Evolutionary conservation across 2,329 filamentous ascomycete species (phyloP), one percentile per base, ranked within the genome.

Genomic region (Trichoderma pleuroti): DNA sequence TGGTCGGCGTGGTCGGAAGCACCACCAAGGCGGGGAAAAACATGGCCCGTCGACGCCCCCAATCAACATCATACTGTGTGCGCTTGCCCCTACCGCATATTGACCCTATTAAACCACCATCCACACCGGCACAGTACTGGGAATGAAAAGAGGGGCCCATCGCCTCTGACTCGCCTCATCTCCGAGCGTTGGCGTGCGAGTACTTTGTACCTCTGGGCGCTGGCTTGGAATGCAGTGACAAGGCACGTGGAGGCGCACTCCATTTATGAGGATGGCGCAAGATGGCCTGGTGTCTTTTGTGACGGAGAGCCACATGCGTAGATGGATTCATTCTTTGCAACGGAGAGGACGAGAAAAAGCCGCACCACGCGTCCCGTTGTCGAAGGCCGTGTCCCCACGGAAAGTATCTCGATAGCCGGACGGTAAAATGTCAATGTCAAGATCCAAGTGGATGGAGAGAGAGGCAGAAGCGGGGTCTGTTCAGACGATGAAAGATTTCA

Each of bases 61-160:
- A 64, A 63, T 59, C n/a, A 49, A 65, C 46, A 46, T 57, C 60
- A 70, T 70, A 70, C 68, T 70, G 68, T 70, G 68, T 70, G 68
- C 49, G 68, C 39, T 62, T 49, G 68, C 68, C 67, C 67, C 67
- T 70, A 39, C 60, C 28, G 28, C 66, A 69, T 62, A 68, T 62
- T 69, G 61, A 52, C 42, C 26, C 49, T 61, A 62, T 62, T 39
- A 57, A 57, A 66, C 14, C 14, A 14, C 63, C 54, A 39, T 68
- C 39, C 36, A 60, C 57, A 52, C n/a, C 49, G 49, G 61, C 68
- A 65, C 36, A 70, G 68, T 64, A 57, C 42, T 66, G 32, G 63
- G 24, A 70, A 59, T 26, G 57, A 70, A 70, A 70, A 70, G 68
- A 70, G 68, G 68, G 68, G 68, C 60, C 3, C 49, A 52, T 62